Evolutionary conservation across 257 asterid species (phyloP), one percentile per base, ranked within the genome.

Genomic region (Nemophila menziesii): DNA sequence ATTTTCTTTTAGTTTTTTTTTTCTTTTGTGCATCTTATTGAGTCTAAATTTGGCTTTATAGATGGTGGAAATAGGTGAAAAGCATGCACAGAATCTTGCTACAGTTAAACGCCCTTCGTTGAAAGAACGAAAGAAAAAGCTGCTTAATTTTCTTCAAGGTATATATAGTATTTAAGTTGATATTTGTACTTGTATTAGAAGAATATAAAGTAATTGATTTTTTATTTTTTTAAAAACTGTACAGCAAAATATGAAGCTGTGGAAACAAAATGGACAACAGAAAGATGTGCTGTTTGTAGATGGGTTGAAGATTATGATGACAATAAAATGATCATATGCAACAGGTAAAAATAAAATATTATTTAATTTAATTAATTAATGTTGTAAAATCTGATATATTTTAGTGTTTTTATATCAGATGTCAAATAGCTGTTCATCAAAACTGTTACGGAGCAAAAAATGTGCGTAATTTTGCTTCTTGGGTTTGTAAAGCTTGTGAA

Each of bases 231-330:
- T 57, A 15, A n/a, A n/a, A n/a, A 42, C 64, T 41, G 14, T 10
- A 17, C 46, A 90, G 99, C 82, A 65, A 83, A 74, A 51, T 80
- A 85, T 67, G 94, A 85, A 62, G 94, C 99, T 51, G 92, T 90
- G 51, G 22, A 43, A 67, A 81, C 93, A 51, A 90, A 79, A 74
- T 85, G 99, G 99, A 90, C 99, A 40, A 85, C 99, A 17, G 99
- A 90, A 65, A 79, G 96, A 63, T 90, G 99, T 73, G 99, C 99
- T 16, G 96, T 90, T 15, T 90, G 99, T 65, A 82, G 99, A 58
- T 90, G 99, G 99, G 93, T 90, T 16, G 96, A 90, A 75, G 99
- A 90, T 71, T 90, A 96, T 96, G 99, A 90, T 67, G 81, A 77
- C 78, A 90, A 90, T 74, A 90, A 90, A 73, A 90, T 90, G 46